Evolutionary conservation across 1,284 basidiomycete genomes (phyloP), one percentile per base, ranked within the genome.

Genomic region (Ceratobasidium sp.): DNA sequence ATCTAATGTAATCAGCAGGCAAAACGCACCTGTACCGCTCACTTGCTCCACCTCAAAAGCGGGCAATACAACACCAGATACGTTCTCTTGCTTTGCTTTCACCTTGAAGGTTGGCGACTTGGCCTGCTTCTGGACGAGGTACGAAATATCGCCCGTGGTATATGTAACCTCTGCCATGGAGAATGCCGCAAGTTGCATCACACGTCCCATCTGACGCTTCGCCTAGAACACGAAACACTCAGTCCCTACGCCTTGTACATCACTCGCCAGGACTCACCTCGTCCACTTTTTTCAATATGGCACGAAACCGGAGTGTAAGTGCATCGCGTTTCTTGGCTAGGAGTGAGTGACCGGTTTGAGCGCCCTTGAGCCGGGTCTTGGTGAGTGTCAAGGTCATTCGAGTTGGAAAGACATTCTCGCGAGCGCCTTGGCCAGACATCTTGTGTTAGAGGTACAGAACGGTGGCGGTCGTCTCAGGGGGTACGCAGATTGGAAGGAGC

Each of bases 121-220:
- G 81, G 88, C 96, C 86, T 94, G 93, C 84, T 97, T 96, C 84
- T 96, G 95, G 12, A 96, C 92, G 80, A 97, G 93, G 86, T 99
- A 99, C 41, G 95, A 92, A 82, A 99, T 99, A 83, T 99, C 97
- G 80, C 96, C 96, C 5, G 97, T 98, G 48, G 96, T 92, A 86
- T 99, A 99, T 38, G 96, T 96, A 79, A 99, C 98, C 85, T 99
- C 98, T 0, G 98, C 98, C 85, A 99, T 93, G 57, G 96, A 97
- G 89, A 99, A 98, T 62, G 97, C 98, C 20, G 98, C 98, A 69
- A 98, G 89, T 85, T 99, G 98, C 92, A 99, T 98, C 41, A 99
- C 97, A 80, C 94, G 89, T 54, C 98, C 98, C 98, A 99, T 99
- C 87, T 99, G 96, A 79, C 96, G 92, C 86, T 99, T 99, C 20